A percentile compares a stretch with the other conserved stretches of the same genome.
phyloP scores from a whole-genome alignment of 495 filamentous ascomycete genomes.

The Articulospora tetracladia region DNA sequence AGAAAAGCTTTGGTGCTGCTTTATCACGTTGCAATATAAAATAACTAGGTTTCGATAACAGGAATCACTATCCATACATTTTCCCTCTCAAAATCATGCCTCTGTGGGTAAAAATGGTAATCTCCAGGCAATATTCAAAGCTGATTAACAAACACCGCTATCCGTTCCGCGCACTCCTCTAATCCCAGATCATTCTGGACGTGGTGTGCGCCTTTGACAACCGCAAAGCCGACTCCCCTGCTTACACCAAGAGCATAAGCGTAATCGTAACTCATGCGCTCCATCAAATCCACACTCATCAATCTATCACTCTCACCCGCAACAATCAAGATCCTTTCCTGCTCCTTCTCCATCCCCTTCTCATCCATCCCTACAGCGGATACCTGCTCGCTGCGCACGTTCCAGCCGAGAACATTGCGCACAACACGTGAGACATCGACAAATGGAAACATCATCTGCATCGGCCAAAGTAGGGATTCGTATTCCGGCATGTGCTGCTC shows the following conservation, averaged over 20 bases:
- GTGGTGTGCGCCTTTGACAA: conserved; percentile 39
- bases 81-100: no score
- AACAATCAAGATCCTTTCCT: conserved; percentile 34
- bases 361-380: no score
- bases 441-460: conserved; percentile 38
- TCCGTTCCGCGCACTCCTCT: conserved; percentile 33
- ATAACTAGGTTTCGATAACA: no score
- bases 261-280: conserved; percentile 26
- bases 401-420: conserved; percentile 30
- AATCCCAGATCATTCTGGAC: conserved; percentile 41
- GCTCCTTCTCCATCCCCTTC: conserved; percentile 2
- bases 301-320: conserved; percentile 34
- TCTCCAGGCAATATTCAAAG: conserved; percentile 13
- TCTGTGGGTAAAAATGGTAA: neutral
- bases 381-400: no score
- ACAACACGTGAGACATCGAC: conserved; percentile 32
- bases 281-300: conserved; percentile 26
- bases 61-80: no score
- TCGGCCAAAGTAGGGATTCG: conserved; percentile 41
- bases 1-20: no score
- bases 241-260: conserved; percentile 12
- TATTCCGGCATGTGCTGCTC: conserved; percentile 34
- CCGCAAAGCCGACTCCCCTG: conserved; percentile 30
- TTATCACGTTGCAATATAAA: no score
- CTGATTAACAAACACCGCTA: conserved; percentile 33